Evolutionary conservation across 2,329 filamentous ascomycete species (phyloP), one percentile per base, ranked within the genome.

Genomic region (Ophiostoma novo-ulmi): DNA sequence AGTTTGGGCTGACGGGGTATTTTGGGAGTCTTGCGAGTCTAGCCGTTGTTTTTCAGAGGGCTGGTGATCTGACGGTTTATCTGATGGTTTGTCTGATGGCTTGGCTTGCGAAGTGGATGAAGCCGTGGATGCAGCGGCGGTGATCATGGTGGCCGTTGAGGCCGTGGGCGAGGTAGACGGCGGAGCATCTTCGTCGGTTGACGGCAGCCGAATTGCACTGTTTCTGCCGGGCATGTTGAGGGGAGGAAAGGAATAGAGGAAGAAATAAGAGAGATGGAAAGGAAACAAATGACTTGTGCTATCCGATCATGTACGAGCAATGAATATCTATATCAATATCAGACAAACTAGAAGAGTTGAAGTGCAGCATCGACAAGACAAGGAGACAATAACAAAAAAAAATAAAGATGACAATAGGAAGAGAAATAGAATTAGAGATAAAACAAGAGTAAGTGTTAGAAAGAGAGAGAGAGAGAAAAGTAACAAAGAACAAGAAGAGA

Each of bases 91-190:
- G 52, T 26, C 55, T 26, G 55, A 14, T 10, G 3, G 48, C 35
- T 55, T 66, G 22, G 22, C 55, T 20, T 14, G 63, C 26, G 70
- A 69, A 1, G 68, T 58, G 14, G 70, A 69, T 36, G 68, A 67
- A 48, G 68, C 70, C 2, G 63, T 65, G 35, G 67, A 68, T 36
- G 58, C 58, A 3, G 58, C 26, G 26, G 58, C 58, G 0, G 70
- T 71, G 52, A 69, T 69, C 70, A 71, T 71, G 44, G 68, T 71
- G 13, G 70, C 67, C 11, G 68, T 71, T 1, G 70, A 71, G 11
- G 68, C 68, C 1, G 64, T 44, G 5, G 70, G 64, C 22, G 70
- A 71, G 17, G 36, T 22, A 1, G 63, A 36, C 63, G 63, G 7
- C 36, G 67, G 39, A 11, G 71, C 61, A 26, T 61, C 69, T 36